A percentile compares a stretch with the other conserved stretches of the same genome.
These are phyloP conservation scores for Corymbia calophylla DNA, from an alignment of 441 rosid species.

Conservation along the genomic window DNA sequence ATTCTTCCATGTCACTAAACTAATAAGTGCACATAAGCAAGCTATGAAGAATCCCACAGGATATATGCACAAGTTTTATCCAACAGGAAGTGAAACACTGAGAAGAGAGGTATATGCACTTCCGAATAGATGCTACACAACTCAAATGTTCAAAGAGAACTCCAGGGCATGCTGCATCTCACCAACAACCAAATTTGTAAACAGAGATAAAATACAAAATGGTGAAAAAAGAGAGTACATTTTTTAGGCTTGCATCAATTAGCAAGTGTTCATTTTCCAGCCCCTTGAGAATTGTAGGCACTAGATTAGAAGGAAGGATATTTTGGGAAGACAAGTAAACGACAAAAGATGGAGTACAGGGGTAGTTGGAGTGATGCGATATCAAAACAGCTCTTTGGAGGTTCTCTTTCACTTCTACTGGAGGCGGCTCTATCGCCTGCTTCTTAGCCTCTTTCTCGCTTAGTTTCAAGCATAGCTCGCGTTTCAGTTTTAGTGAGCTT, in stretches of 20 bases:
- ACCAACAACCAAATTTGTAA: not conserved
- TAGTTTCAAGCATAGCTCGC: slow-evolving; percentile 69
- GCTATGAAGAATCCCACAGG: not conserved
- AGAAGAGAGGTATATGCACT: not conserved
- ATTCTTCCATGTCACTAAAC: not conserved
- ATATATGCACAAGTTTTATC: not conserved
- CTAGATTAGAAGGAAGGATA: not conserved
- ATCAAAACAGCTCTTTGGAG: slow-evolving; percentile 77
- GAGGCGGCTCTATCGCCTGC: slow-evolving; percentile 33
- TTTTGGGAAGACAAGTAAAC: not conserved
- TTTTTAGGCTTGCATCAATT: not conserved
- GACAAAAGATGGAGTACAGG: not conserved
- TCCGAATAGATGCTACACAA: not conserved
- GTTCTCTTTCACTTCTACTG: slow-evolving; percentile 34
- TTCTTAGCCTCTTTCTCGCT: slow-evolving; percentile 65
- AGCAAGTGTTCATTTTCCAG: not conserved
- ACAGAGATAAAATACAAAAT: not conserved
- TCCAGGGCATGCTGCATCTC: not conserved
- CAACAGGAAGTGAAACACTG: not conserved
- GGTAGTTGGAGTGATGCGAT: slow-evolving; percentile 6
- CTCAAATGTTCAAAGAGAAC: not conserved
- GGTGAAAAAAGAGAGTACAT: not conserved
- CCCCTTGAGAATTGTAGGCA: not conserved
- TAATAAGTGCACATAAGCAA: not conserved
- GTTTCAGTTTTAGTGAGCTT: slow-evolving; percentile 63